Evolutionary conservation across 1,284 basidiomycete species (phyloP), one percentile per base, ranked within the genome.

Genomic region (Ganoderma leucocontextum): DNA sequence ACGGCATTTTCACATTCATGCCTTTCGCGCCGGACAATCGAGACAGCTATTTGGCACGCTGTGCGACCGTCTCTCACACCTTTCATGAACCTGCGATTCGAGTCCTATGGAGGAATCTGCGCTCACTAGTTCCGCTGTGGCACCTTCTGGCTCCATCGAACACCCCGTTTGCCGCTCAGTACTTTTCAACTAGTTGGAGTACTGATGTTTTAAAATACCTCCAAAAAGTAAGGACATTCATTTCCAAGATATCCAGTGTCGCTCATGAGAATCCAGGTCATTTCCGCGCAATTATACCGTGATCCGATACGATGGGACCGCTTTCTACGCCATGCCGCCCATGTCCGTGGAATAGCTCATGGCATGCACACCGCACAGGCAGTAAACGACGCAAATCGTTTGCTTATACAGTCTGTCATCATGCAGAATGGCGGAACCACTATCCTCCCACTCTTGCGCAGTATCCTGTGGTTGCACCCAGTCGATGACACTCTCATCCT

Each of bases 31-130:
- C 29, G 29, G 29, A 29, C 25, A 8, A 17, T 35, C 25, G 33
- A 8, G 29, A 55, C 15, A 10, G 53, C 29, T 35, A 55, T 35
- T 8, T 55, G 25, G 22, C 49, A 9, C 22, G 8, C 36, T 55
- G 53, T 15, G 29, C 29, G 8, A 29, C 29, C 12, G 55, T 58
- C 29, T 64, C 38, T 25, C 55, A 42, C 25, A 17, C 55, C 7
- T 64, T 57, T 17, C 25, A 33, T 13, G 39, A 36, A 9, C 29
- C 63, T 7, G 55, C 53, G 3, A 17, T 58, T 19, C 63, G 63
- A 4, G 39, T 33, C 15, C 19, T 64, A 12, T 64, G 53, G 63
- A 64, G 39, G n/a, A 4, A 64, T 22, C 25, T 64, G 9, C 39
- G 29, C 15, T 3, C 15, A 8, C 42, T 53, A 22, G 6, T 47